Evolutionary conservation across 129 eudicot genomes (phyloP), one percentile per base, ranked within the genome.

Genomic region (Ambrosia trifida): DNA sequence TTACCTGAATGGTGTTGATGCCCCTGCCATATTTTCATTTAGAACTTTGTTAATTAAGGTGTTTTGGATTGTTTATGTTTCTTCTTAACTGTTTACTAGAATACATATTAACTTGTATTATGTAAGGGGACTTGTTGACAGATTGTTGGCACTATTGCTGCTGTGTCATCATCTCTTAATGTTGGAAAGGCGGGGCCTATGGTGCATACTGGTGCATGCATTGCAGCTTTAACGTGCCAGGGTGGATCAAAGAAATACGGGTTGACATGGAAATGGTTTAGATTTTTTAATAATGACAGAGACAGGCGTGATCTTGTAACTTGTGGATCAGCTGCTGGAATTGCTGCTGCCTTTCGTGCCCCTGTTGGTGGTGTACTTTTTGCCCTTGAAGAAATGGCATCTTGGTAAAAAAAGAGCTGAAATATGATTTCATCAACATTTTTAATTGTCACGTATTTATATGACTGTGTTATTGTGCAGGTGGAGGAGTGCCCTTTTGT

Each of bases 401-500:
- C 98, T 69, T 94, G 98, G 98, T 94, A 94, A 50, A 31, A 68
- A 66, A 24, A n/a, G 17, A 13, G 18, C 11, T 11, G 43, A 59
- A 59, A 31, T 59, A 32, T 31, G 4, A 5, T 59, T 59, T 59
- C n/a, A 59, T 59, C 18, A 2, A 49, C 38, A 50, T 66, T 62
- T 36, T 30, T 7, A 36, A 40, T 68, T 17, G 52, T 64, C 30
- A 33, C 53, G n/a, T n/a, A n/a, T 61, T 47, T 13, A 59, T 14
- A 10, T 53, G 45, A 76, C 75, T 59, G 69, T 69, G 31, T 13
- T 51, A 5, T 50, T 40, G 38, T 72, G 75, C 80, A 93, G 96
- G 98, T 93, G 98, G 96, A 89, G 98, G 87, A 85, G 98, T 87
- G 95, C 98, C n/a, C 91, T 94, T 47, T 72, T 94, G 66, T 94